phyloP scores from a whole-genome alignment of 192 early-diverging fungal genomes.

The Spizellomyces sp. region DNA sequence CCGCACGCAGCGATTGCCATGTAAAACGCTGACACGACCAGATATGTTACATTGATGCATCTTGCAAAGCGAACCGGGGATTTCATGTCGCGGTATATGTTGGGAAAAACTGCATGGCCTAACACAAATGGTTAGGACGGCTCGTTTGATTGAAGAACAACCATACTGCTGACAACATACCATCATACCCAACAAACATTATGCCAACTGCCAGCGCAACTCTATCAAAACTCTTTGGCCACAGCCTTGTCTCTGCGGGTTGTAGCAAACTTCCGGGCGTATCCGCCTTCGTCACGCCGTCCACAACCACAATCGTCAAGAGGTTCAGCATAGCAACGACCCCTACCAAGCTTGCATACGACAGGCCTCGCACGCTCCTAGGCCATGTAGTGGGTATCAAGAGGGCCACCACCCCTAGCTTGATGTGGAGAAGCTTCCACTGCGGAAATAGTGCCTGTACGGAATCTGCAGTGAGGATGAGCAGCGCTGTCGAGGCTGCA shows the following conservation, averaged over 20 bases:
- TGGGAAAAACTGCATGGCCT: constrained; percentile 70
- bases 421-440: constrained; percentile 37
- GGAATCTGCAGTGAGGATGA: constrained; percentile 52
- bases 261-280: constrained; percentile 61
- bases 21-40: constrained; percentile 52
- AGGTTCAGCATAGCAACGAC: constrained; percentile 56
- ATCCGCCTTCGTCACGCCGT: constrained; percentile 52
- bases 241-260: constrained; percentile 54
- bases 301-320: constrained; percentile 54
- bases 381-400: constrained; percentile 58
- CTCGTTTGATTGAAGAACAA: neutral
- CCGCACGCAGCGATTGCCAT: constrained; percentile 54
- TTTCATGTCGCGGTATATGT: constrained; percentile 68
- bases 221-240: constrained; percentile 46
- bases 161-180: constrained; percentile 13
- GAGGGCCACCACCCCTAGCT: constrained; percentile 48
- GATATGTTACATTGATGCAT: constrained; percentile 62
- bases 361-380: constrained; percentile 48
- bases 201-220: constrained; percentile 58
- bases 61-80: constrained; percentile 45
- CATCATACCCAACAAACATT: constrained; percentile 60
- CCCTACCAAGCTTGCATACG: constrained; percentile 62
- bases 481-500: constrained; percentile 45
- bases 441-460: constrained; percentile 39
- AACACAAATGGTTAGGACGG: neutral